Evolutionary conservation across 2,329 filamentous ascomycete genomes (phyloP).

Genomic region (Pseudogymnoascus sp.): DNA sequence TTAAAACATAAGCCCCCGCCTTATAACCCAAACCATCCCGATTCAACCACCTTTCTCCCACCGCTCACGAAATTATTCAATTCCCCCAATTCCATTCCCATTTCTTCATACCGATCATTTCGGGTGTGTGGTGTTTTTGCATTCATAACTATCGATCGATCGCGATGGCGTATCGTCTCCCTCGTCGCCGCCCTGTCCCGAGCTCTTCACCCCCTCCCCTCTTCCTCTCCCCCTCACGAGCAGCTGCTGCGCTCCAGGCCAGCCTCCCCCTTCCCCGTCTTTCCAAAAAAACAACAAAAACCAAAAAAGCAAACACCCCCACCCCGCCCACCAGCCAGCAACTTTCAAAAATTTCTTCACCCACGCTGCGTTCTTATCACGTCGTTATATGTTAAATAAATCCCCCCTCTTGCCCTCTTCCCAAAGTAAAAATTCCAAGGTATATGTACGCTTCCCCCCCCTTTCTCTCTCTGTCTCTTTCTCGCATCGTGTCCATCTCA

Average conservation of each 20-base stretch:
- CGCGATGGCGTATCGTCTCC: neutral
- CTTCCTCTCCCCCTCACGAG: neutral
- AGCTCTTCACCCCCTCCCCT: neutral
- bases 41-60: neutral
- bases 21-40: neutral
- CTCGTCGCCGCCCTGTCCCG: neutral
- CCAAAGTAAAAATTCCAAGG: neutral
- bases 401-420: neutral
- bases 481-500: neutral
- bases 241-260: neutral
- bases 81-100: neutral
- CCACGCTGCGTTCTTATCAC: neutral
- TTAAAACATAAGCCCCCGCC: neutral
- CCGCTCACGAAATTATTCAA: neutral
- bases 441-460: neutral
- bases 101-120: neutral
- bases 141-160: neutral
- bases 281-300: neutral
- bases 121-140: neutral
- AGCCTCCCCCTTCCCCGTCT: neutral
- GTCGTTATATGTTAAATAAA: conserved; percentile 5
- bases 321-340: neutral
- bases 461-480: neutral
- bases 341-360: neutral
- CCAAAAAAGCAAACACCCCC: neutral